A percentile compares a stretch with the other conserved stretches of the same genome.
Conservation (phyloP, 352 stramenopile species). For the Globisporangium apiculatum region DNA sequence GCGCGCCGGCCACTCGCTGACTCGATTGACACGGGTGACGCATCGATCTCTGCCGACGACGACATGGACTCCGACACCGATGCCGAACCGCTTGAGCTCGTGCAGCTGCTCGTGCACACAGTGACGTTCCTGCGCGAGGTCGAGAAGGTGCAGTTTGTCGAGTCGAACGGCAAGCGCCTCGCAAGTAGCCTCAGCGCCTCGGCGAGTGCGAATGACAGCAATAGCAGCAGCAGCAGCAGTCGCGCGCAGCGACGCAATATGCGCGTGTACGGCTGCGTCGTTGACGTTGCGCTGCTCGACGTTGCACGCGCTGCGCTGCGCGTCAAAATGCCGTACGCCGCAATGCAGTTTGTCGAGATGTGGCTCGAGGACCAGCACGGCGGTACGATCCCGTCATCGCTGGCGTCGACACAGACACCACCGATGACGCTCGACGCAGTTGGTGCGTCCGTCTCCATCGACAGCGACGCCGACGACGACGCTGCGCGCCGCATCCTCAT, state of each 20-base stretch:
- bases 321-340: constrained; percentile 83
- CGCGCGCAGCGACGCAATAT: constrained; percentile 16
- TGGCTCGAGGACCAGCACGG: constrained; percentile 64
- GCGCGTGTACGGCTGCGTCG: constrained; percentile 43
- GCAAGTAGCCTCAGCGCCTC: constrained; percentile 4
- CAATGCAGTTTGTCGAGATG: constrained; percentile 88
- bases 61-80: background rate
- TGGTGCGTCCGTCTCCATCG: constrained; percentile 8
- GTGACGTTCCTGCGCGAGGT: constrained; percentile 80
- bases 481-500: constrained; percentile 49
- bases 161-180: constrained; percentile 34
- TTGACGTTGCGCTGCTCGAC: constrained; percentile 57
- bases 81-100: constrained; percentile 26
- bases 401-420: constrained; percentile 1
- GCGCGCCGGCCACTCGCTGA: background rate
- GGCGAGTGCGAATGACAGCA: constrained; percentile 6
- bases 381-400: constrained; percentile 33
- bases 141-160: constrained; percentile 66
- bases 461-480: constrained; percentile 12
- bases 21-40: background rate
- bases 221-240: background rate
- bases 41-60: background rate
- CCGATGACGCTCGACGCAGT: constrained; percentile 9
- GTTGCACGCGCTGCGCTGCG: constrained; percentile 54
- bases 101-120: constrained; percentile 70